Evolutionary conservation across 768 basidiomycete species (phyloP), one percentile per base, ranked within the genome.

Genomic region (Lyophyllum atratum): DNA sequence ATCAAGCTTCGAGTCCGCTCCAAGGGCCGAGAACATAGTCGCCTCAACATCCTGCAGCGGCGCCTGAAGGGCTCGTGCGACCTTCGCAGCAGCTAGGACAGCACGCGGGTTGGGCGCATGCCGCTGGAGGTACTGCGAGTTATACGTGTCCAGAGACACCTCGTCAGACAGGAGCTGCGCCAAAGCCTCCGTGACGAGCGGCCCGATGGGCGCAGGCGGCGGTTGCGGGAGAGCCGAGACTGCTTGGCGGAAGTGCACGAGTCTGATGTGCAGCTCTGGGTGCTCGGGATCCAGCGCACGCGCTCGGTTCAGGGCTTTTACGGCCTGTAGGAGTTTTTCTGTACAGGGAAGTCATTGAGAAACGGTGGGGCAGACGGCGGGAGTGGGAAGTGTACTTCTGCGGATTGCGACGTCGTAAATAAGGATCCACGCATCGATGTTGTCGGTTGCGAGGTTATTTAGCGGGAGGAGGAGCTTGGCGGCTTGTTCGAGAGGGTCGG

Each of bases 311-410:
- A 98, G 80, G 0, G 90, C 90, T 61, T 80, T 79, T 3, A 85
- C 70, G 0, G 95, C 95, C 63, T 93, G 91, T 33, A 95, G 73
- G 58, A 86, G 85, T 70, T 93, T 92, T 67, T 85, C 95, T 95
- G 60, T 22, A n/a, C 17, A 44, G 48, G 60, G 3, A 62, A 46
- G 48, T 22, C 21, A 34, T 24, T 10, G 29, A 25, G 22, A 29
- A 29, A 45, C 29, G 34, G 57, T 33, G 4, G n/a, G 42, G 29
- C 12, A 45, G n/a, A 33, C 24, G 45, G 29, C 1, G 22, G 26
- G 43, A 39, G 43, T 44, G 22, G 17, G n/a, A 24, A 44, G 76
- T 86, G 68, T 66, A 95, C 95, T 85, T 66, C 90, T 82, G 58
- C 92, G 83, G 47, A 91, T 79, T 26, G 89, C 85, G 19, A 98